Evolutionary conservation across 2,329 filamentous ascomycete genomes (phyloP), one percentile per base, ranked within the genome.

Genomic region (Neophaeococcomyces aloes): DNA sequence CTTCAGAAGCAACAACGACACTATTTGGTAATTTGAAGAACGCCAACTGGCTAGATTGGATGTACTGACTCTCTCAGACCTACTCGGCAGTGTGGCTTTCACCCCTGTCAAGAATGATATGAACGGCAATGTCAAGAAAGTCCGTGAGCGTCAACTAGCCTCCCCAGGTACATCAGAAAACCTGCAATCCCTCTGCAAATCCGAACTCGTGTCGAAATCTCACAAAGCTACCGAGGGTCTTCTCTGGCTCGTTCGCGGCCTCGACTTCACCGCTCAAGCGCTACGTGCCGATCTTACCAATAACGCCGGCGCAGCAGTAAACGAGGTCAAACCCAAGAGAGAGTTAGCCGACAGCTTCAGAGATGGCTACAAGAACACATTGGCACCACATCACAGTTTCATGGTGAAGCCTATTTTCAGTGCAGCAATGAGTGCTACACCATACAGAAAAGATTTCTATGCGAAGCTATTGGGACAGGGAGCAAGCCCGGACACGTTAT

Each of bases 371-470:
- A 76, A 75, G 61, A 72, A 70, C 57, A 95, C 89, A 38, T 82
- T 98, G 57, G 94, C 94, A 71, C 84, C 83, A 19, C 80, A 94
- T 71, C 91, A 98, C 73, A 79, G 74, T 60, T 87, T 94, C 66
- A 57, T 95, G 50, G 70, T 95, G 57, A 94, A 94, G 75, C 86
- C 86, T 48, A 74, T 95, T 61, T 96, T 96, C 75, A 83, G 75
- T 56, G 83, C 87, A 49, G 89, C 89, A 62, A 94, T 98, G 87
- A 77, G 78, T 56, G 88, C 87, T 14, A 89, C 84, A 54, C 91
- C 91, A 1, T 94, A 95, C 74, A 79, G 89, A 55, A 86, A 85
- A 63, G 85, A 89, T 65, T 96, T 98, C 62, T 96, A 95, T 63
- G 67, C 67, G 53, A 94, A 95, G 76, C 72, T 98, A 33, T 87